A percentile compares a stretch with the other conserved stretches of the same genome.
These are phyloP conservation scores for Rheum nobile DNA, from an alignment of 148 eudicot genomes.

Conservation along the genomic window DNA sequence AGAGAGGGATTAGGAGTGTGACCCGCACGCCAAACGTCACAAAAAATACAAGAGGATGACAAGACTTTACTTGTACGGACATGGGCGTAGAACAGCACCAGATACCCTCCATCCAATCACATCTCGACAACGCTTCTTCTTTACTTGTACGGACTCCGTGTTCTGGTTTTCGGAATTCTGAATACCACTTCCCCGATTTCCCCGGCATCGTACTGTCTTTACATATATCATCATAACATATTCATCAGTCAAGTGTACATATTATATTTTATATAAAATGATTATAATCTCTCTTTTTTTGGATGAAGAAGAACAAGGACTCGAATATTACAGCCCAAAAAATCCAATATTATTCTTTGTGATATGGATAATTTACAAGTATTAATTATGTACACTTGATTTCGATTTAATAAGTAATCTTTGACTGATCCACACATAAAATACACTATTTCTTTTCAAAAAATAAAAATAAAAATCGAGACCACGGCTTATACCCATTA, in stretches of 20 bases:
- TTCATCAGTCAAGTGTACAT: too few species aligned
- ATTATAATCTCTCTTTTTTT: neutral
- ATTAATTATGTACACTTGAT: too few species aligned
- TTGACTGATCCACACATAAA: too few species aligned
- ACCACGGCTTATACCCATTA: too few species aligned
- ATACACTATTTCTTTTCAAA: too few species aligned
- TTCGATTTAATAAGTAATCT: too few species aligned
- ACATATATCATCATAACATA: too few species aligned
- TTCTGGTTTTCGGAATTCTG: neutral
- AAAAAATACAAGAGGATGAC: neutral
- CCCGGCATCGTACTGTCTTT: too few species aligned
- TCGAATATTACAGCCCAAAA: neutral
- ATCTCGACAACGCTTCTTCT: neutral
- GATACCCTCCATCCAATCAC: neutral
- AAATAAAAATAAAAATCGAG: too few species aligned
- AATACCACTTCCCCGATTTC: neutral
- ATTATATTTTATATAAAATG: too few species aligned
- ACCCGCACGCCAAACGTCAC: neutral
- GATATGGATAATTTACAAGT: too few species aligned
- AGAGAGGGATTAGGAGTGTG: neutral
- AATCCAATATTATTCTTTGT: too few species aligned
- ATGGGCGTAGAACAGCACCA: neutral
- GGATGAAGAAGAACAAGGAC: neutral
- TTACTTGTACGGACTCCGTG: neutral
- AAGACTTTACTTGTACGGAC: slow-evolving; percentile 1